Evolutionary conservation across 1,284 basidiomycete genomes (phyloP).

Genomic region (Cystobasidium slooffiae): DNA sequence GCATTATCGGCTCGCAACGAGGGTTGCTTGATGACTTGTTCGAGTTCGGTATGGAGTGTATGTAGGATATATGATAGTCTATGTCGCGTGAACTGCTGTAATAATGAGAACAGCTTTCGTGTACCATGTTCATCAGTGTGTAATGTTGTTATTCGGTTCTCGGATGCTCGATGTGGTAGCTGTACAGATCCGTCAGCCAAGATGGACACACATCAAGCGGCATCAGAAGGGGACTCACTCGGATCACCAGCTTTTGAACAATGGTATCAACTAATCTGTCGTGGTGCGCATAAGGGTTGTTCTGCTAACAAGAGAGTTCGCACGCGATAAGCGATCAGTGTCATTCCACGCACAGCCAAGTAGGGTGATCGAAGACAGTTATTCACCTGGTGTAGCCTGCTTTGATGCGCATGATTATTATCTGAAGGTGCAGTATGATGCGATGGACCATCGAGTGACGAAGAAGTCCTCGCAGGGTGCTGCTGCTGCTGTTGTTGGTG

Average conservation of each 20-base stretch:
- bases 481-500: not conserved
- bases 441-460: not conserved
- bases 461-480: not conserved
- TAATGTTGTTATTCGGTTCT: constrained; percentile 16
- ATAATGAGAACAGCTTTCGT: not conserved
- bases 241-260: not conserved
- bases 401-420: not conserved
- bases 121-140: not conserved
- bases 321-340: not conserved
- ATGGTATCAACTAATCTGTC: constrained; percentile 6
- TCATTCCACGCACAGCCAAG: not conserved
- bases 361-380: not conserved
- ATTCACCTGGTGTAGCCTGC: not conserved
- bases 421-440: not conserved
- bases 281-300: constrained; percentile 1
- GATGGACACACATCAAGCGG: not conserved
- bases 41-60: constrained; percentile 34
- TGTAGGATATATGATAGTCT: constrained; percentile 26
- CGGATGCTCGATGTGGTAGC: constrained; percentile 14
- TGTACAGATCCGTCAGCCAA: not conserved
- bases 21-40: constrained; percentile 41
- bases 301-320: not conserved
- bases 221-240: not conserved
- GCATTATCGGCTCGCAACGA: not conserved
- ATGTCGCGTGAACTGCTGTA: constrained; percentile 20